Conservation (phyloP, 345 rosid genomes). For the Lepidium didymum region DNA sequence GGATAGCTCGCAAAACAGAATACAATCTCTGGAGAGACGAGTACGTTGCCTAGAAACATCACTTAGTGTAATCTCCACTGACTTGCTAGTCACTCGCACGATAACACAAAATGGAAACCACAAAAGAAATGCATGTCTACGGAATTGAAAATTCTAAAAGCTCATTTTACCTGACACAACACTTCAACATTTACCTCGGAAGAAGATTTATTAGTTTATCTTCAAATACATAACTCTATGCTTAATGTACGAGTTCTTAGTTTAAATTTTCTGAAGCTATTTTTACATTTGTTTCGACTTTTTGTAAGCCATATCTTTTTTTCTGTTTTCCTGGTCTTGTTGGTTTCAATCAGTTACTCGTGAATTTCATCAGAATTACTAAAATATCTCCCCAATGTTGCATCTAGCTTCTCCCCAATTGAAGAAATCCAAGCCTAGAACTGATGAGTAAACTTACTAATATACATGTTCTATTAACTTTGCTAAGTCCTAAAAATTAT, state of each 20-base stretch:
- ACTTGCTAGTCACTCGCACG: slow-evolving; percentile 34
- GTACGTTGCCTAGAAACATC: slow-evolving; percentile 86
- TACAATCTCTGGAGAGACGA: slow-evolving; percentile 76
- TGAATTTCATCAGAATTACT: background rate
- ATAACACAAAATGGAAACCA: slow-evolving; percentile 16
- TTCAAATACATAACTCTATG: background rate
- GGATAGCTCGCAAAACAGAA: slow-evolving; percentile 82
- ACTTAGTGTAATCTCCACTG: slow-evolving; percentile 73
- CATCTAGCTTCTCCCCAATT: slow-evolving; percentile 79
- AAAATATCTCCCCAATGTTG: slow-evolving; percentile 46
- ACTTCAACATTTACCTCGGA: background rate
- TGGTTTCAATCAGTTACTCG: slow-evolving; percentile 1
- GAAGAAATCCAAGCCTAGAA: slow-evolving; percentile 80
- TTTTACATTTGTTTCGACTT: slow-evolving; percentile 5
- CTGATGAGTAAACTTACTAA: background rate
- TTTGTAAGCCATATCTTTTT: background rate
- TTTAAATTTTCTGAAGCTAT: background rate
- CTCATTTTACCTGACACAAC: background rate
- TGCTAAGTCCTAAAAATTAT: background rate
- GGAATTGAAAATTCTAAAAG: background rate
- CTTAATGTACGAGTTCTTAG: background rate
- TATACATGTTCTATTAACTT: background rate
- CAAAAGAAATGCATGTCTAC: slow-evolving; percentile 12
- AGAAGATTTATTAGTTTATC: background rate
- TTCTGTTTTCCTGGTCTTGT: background rate